A percentile compares a stretch with the other conserved stretches of the same genome.
Conservation (phyloP, 148 eudicot genomes). For the Diospyros lotus region DNA sequence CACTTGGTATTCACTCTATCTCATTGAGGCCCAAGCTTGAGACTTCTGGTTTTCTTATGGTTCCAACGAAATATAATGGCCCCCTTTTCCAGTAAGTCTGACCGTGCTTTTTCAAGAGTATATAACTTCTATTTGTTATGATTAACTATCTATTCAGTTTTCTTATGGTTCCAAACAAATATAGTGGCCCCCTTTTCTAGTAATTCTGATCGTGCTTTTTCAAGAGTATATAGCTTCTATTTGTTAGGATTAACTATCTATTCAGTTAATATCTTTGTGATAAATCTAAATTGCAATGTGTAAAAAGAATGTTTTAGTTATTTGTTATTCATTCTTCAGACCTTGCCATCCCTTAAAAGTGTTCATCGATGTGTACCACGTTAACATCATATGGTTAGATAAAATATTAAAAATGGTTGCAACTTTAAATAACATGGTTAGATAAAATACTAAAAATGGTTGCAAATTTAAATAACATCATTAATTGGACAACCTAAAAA, state of each 20-base stretch:
- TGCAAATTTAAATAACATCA: no score
- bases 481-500: no score
- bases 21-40: conserved; percentile 65
- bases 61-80: conserved; percentile 52
- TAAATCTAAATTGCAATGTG: conserved; percentile 31
- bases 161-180: no score
- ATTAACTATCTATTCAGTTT: no score
- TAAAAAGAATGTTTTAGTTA: neutral
- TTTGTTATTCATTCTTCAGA: neutral
- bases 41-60: conserved; percentile 35
- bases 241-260: neutral
- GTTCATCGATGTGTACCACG: no score
- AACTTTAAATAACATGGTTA: no score
- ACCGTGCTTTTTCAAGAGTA: neutral
- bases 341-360: no score
- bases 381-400: no score
- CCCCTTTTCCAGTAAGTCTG: conserved; percentile 71
- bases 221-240: no score
- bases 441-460: no score
- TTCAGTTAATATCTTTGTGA: conserved; percentile 16
- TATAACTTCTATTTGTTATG: neutral
- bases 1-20: conserved; percentile 86
- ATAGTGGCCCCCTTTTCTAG: no score
- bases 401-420: no score
- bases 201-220: neutral